Conservation (phyloP, 2,329 filamentous ascomycete genomes). For the Dryadomyces sulphureus region DNA sequence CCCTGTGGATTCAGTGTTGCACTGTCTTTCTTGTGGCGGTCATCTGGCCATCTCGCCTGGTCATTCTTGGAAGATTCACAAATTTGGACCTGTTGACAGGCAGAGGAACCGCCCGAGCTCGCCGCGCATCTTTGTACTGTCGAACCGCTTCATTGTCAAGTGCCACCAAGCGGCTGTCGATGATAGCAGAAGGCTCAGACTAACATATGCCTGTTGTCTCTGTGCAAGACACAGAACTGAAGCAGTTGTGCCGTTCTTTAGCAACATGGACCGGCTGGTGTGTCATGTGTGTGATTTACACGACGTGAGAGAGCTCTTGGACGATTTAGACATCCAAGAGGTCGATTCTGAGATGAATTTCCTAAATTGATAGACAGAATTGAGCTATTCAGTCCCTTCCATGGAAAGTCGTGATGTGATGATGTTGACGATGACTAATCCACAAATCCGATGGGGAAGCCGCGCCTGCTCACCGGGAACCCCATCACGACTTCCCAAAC, state of each 20-base stretch:
- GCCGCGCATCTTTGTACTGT: slow-evolving; percentile 17
- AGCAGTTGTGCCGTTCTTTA: slow-evolving; percentile 14
- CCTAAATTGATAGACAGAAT: background rate
- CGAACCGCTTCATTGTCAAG: slow-evolving; percentile 21
- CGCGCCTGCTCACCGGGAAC: background rate
- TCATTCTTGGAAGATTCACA: slow-evolving; percentile 18
- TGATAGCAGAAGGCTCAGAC: background rate
- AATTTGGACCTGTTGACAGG: slow-evolving; percentile 9
- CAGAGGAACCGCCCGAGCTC: background rate
- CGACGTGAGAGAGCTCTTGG: slow-evolving; percentile 12
- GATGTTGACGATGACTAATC: no score
- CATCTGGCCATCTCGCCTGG: slow-evolving; percentile 14
- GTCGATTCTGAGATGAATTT: background rate
- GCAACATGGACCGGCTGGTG: slow-evolving; percentile 16
- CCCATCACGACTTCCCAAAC: background rate
- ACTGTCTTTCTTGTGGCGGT: slow-evolving; percentile 15
- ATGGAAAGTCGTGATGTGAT: no score
- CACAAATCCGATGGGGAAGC: background rate
- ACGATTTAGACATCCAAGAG: slow-evolving; percentile 13
- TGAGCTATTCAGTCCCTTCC: no score
- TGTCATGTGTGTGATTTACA: slow-evolving; percentile 17
- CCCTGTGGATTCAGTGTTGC: background rate
- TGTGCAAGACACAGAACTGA: slow-evolving; percentile 9
- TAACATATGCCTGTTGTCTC: slow-evolving; percentile 18
- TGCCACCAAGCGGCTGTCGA: slow-evolving; percentile 18